Conservation (phyloP, 768 basidiomycete species). For the Termitomyces sp. region DNA sequence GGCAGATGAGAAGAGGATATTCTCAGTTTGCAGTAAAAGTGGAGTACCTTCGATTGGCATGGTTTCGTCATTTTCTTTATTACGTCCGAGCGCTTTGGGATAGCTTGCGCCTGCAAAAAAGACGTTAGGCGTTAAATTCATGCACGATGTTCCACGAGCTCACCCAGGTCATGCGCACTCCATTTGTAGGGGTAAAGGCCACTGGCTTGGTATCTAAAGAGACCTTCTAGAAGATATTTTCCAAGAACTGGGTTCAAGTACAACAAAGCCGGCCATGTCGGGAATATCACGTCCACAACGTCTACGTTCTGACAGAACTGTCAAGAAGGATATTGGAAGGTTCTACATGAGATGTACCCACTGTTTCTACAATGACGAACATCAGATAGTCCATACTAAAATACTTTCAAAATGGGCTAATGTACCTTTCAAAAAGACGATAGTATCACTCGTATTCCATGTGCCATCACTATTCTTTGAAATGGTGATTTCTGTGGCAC, state of each 20-base stretch:
- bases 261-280: slow-evolving; percentile 49
- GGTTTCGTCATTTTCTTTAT: slow-evolving; percentile 45
- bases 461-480: slow-evolving; percentile 42
- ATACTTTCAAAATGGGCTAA: not conserved
- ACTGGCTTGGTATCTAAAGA: slow-evolving; percentile 64
- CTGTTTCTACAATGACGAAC: slow-evolving; percentile 41
- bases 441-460: slow-evolving; percentile 47
- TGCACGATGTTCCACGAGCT: slow-evolving; percentile 7
- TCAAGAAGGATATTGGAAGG: not conserved
- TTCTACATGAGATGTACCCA: slow-evolving; percentile 24
- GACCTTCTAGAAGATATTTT: slow-evolving; percentile 53
- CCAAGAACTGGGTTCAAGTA: slow-evolving; percentile 54
- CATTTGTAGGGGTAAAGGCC: slow-evolving; percentile 66
- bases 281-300: slow-evolving; percentile 54
- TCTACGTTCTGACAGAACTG: slow-evolving; percentile 34
- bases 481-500: slow-evolving; percentile 50
- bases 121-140: not conserved
- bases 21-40: not conserved
- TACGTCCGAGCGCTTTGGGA: slow-evolving; percentile 42
- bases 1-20: not conserved
- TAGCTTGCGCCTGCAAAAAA: slow-evolving; percentile 30
- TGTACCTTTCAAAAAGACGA: slow-evolving; percentile 58
- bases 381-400: not conserved
- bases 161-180: slow-evolving; percentile 62
- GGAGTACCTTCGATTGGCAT: slow-evolving; percentile 51